Evolutionary conservation across 1,284 basidiomycete genomes (phyloP).

Genomic region (Sanghuangporus baumii): DNA sequence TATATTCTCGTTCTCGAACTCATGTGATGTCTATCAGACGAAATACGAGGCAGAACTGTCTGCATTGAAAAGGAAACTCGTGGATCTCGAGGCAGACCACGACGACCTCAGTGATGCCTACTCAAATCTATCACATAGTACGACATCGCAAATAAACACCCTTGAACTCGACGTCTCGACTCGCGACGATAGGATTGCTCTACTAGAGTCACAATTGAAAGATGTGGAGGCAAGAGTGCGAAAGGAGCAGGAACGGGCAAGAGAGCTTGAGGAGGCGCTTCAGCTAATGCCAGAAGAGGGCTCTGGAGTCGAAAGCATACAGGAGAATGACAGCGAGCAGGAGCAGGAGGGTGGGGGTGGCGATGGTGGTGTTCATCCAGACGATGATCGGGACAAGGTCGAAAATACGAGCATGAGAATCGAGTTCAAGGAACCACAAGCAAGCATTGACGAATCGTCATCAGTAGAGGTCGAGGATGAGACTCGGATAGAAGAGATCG

Average conservation of each 20-base stretch:
- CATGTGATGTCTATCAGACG: not conserved
- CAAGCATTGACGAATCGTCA: not conserved
- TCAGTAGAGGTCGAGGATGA: not conserved
- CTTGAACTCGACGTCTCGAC: slow-evolving; percentile 3
- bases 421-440: not conserved
- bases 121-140: slow-evolving; percentile 1
- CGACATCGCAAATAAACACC: not conserved
- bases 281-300: slow-evolving; percentile 3
- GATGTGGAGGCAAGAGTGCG: slow-evolving; percentile 2
- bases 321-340: not conserved
- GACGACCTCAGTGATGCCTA: slow-evolving; percentile 15
- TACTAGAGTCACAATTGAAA: slow-evolving; percentile 4
- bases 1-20: not conserved
- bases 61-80: slow-evolving; percentile 1
- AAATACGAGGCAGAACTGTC: not conserved
- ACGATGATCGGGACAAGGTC: not conserved
- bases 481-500: not conserved
- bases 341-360: not conserved
- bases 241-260: not conserved
- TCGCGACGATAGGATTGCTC: not conserved
- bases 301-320: not conserved
- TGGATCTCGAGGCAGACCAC: slow-evolving; percentile 12
- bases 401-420: not conserved
- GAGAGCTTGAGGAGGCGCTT: slow-evolving; percentile 5
- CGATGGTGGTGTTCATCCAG: not conserved